Base-by-base conservation (phyloP, 2,329 filamentous ascomycete genomes). In the Ceratocystis colombiana region DNA sequence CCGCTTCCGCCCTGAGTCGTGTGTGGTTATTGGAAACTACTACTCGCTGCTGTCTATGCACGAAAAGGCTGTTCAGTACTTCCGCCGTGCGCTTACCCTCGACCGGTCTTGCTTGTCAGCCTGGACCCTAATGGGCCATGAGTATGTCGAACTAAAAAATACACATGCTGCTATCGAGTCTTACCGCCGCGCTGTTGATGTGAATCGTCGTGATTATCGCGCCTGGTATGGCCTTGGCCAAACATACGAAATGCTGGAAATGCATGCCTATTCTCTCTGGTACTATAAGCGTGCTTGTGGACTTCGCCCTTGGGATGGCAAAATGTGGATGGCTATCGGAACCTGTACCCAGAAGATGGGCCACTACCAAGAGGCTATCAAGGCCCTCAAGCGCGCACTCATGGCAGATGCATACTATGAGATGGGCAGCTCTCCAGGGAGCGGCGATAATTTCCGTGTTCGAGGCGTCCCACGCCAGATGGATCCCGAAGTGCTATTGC, bases 111-210 rank as follows among this genome's bases (percentile, higher is more conserved):
- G 94, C 73, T 82, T 96, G 17, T 95, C 91, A 0, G 94, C 94
- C 1, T 99, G 94, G 94, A 99, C 94, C 0, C 80, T 99, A 0
- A 97, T 99, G 93, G 94, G 94, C 0, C 94, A 99, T 75, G 94
- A 99, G 75, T 99, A 96, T 71, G 91, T 97, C 65, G 94, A 99
- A 75, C 86, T 99, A 76, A 99, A 97, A 73, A 99, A 99, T 74
- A 97, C 93, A 0, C 94, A 99, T 72, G 93, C 94, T 0, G 94
- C 94, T 7, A 97, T 99, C 69, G 94, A 99, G 75, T 96, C 90
- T 1, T 99, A 99, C 73, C 86, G 94, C 1, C 87, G 94, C 53
- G 94, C 94, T 1, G 93, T 99, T 1, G 94, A 99, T 72, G 90
- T 94, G 71, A 97, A 99, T 73, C 85, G 93, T 44, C 90, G 94